A percentile compares a stretch with the other conserved stretches of the same genome.
Conservation (phyloP, 257 asterid genomes). For the Rubia yunnanensis region DNA sequence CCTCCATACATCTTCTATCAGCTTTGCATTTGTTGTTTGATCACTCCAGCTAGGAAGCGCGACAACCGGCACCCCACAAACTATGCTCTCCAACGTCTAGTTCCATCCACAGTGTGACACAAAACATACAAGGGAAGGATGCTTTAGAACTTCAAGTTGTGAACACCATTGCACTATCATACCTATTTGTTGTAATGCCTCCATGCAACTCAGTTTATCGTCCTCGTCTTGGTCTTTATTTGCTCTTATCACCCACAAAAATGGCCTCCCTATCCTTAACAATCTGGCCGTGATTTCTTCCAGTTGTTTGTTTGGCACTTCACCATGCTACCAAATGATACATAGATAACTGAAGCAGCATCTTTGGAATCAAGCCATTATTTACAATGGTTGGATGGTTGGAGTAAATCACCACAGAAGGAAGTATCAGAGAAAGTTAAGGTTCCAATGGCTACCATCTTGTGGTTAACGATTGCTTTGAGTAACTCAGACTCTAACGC, state of each 20-base stretch:
- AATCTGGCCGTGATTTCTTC: constrained; percentile 22
- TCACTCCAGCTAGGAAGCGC: constrained; percentile 29
- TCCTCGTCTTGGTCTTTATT: neutral
- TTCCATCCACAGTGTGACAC: constrained; percentile 33
- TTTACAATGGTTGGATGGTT: constrained; percentile 7
- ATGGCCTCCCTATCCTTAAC: constrained; percentile 14
- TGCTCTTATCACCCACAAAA: constrained; percentile 30
- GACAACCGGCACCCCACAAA: constrained; percentile 20
- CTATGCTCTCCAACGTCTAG: constrained; percentile 19
- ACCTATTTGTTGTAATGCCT: constrained; percentile 19
- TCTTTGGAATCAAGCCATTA: constrained; percentile 25
- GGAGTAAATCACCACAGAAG: constrained; percentile 14
- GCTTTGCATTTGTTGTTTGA: constrained; percentile 27
- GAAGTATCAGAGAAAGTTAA: constrained; percentile 19
- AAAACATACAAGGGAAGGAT: constrained; percentile 29
- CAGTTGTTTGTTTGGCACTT: constrained; percentile 16
- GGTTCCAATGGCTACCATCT: constrained; percentile 30
- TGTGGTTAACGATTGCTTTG: constrained; percentile 18
- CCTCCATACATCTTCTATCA: constrained; percentile 22
- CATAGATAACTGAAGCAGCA: constrained; percentile 19
- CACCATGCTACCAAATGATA: constrained; percentile 26
- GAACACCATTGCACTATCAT: constrained; percentile 36
- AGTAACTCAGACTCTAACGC: constrained; percentile 20
- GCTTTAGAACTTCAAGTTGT: constrained; percentile 25
- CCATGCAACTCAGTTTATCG: constrained; percentile 15